These are phyloP conservation scores for Emergomyces pasteurianus DNA, from an alignment of 2,329 filamentous ascomycete species.

Conservation along the genomic window DNA sequence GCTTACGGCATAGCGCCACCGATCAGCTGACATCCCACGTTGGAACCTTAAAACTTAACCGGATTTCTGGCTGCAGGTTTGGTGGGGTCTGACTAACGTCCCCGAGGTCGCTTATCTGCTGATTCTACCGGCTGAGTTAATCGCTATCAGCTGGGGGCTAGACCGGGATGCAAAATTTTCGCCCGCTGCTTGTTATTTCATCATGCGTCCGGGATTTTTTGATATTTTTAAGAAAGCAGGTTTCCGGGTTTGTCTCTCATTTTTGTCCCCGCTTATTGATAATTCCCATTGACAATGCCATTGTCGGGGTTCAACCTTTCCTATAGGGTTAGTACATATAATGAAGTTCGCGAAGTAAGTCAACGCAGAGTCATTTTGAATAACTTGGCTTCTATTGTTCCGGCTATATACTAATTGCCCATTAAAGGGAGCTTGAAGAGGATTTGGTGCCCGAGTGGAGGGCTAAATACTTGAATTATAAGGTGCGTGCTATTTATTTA, in stretches of 20 bases:
- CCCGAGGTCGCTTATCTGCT: no score
- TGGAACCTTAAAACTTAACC: no score
- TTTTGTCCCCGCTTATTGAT: neutral
- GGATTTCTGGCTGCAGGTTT: neutral
- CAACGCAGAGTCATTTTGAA: neutral
- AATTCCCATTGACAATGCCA: neutral
- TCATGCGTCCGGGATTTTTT: neutral
- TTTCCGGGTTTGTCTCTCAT: neutral
- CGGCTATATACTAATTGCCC: conserved; percentile 13
- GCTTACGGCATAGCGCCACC: neutral
- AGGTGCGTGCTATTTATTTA: no score
- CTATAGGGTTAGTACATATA: conserved; percentile 7
- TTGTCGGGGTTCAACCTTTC: neutral
- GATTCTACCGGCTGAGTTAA: no score
- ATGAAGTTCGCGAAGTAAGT: conserved; percentile 54
- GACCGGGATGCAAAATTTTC: neutral
- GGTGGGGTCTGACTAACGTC: neutral
- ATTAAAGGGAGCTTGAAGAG: conserved; percentile 60
- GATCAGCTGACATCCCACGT: neutral
- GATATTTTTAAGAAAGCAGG: neutral
- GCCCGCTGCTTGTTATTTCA: neutral
- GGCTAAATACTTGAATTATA: conserved; percentile 89
- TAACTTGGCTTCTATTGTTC: neutral
- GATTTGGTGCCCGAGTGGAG: conserved; percentile 92
- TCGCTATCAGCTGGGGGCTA: no score